Conservation (phyloP, 164 flowering plant species). For the Vitis rupestris region DNA sequence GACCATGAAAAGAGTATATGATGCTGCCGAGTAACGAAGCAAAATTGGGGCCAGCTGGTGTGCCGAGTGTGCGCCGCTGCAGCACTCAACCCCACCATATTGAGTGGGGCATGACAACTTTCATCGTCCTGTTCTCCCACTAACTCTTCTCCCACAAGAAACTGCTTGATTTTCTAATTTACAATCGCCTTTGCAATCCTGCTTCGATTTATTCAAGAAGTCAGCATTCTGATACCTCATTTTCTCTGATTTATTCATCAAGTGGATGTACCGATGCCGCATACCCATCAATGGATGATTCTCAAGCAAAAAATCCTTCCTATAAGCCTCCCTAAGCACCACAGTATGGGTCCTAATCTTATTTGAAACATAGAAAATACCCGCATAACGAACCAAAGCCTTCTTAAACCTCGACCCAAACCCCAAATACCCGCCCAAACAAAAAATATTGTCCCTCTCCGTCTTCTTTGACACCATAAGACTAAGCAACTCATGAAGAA, state of each 20-base stretch:
- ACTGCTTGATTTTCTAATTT: neutral
- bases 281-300: conserved; percentile 81
- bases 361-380: conserved; percentile 79
- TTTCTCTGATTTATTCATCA: conserved; percentile 53
- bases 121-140: no score
- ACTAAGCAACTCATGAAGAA: conserved; percentile 43
- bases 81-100: no score
- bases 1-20: no score
- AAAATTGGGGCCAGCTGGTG: no score
- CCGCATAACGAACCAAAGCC: conserved; percentile 67
- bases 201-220: no score
- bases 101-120: no score
- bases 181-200: no score
- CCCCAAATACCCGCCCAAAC: conserved; percentile 62
- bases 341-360: conserved; percentile 79
- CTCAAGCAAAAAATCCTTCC: conserved; percentile 59
- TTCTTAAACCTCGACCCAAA: conserved; percentile 58
- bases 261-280: conserved; percentile 66
- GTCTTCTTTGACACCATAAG: conserved; percentile 39
- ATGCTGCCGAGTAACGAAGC: no score
- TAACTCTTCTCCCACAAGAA: no score
- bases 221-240: neutral
- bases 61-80: no score
- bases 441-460: conserved; percentile 29
- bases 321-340: conserved; percentile 79